Conservation (phyloP, 441 rosid species). For the Pelargonium australe region DNA sequence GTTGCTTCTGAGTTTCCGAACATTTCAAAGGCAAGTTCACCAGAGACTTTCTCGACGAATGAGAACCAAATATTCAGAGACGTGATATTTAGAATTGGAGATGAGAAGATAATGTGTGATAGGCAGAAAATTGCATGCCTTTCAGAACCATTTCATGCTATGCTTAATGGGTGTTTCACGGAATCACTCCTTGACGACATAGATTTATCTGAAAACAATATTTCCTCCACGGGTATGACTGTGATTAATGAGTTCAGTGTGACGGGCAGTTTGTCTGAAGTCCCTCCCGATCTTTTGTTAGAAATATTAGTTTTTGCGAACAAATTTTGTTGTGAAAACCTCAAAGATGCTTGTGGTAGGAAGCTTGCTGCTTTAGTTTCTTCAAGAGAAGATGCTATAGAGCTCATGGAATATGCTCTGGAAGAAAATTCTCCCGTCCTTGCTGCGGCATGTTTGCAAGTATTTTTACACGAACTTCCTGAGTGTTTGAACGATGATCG, state of each 20-base stretch:
- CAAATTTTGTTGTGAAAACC: conserved; percentile 83
- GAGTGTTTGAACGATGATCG: conserved; percentile 65
- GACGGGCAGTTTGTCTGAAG: conserved; percentile 48
- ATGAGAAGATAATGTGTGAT: conserved; percentile 69
- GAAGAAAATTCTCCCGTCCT: conserved; percentile 70
- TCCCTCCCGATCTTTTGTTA: conserved; percentile 52
- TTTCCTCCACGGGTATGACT: conserved; percentile 65
- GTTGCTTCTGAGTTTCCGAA: conserved; percentile 47
- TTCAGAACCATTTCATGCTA: conserved; percentile 80
- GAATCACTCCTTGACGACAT: conserved; percentile 70
- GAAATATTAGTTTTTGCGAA: conserved; percentile 80
- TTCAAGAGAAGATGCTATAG: conserved; percentile 70
- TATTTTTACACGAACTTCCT: conserved; percentile 67
- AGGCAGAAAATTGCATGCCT: conserved; percentile 74
- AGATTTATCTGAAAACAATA: conserved; percentile 79
- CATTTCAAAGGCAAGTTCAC: conserved; percentile 28
- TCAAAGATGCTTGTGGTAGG: conserved; percentile 84
- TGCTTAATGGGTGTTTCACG: conserved; percentile 85
- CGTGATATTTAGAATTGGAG: conserved; percentile 64
- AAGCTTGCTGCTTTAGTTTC: conserved; percentile 61
- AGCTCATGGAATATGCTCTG: conserved; percentile 84
- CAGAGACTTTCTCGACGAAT: conserved; percentile 30
- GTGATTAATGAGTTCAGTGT: conserved; percentile 60
- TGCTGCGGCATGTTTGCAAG: conserved; percentile 82
- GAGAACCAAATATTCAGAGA: conserved; percentile 30